Base-by-base conservation (phyloP, 1,284 basidiomycete genomes). In the Ganoderma boninense region DNA sequence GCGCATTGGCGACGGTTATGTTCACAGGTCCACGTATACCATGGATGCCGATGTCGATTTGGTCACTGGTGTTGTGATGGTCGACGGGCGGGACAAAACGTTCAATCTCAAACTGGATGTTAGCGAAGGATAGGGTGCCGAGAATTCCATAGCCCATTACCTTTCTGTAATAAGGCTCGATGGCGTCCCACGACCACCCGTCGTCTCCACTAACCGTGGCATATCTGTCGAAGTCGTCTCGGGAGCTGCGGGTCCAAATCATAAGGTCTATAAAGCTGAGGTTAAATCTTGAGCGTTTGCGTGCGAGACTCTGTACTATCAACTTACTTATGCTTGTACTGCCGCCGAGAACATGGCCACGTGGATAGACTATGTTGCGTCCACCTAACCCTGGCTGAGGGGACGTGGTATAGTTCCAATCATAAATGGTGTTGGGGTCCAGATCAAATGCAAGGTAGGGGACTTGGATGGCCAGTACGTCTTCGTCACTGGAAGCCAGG, bases 141-240 rank as follows among this genome's bases (percentile, higher is more conserved):
- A 14, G 23, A 10, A 23, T 49, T 49, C 20, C 46, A n/a, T 10
- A 23, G 2, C n/a, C 10, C 23, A 11, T 29, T 38, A 76, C 77
- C 73, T 77, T 78, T 38, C 42, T 70, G 40, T 82, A 78, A 66
- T 82, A 85, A 14, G 74, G 75, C 68, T 82, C 74, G 16, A 86
- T 65, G n/a, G 71, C 71, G 23, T 80, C 71, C 85, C 85, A 86
- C 35, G 80, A 79, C 85, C 85, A 86, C 11, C 82, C 82, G 26
- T 67, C 10, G 70, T 86, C 84, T 1, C 79, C 82, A 11, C 80
- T 81, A 0, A 84, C 71, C 7, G 63, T 68, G 1, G 84, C 84
- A 67, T 77, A 83, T 1, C 81, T 75, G 69, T 85, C 76, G 54
- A 75, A 86, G 67, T 85, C 84, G n/a, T 84, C 83, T 20, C 77